These are phyloP conservation scores for Naganishia kalamii DNA, from an alignment of 768 basidiomycete species.

Conservation along the genomic window DNA sequence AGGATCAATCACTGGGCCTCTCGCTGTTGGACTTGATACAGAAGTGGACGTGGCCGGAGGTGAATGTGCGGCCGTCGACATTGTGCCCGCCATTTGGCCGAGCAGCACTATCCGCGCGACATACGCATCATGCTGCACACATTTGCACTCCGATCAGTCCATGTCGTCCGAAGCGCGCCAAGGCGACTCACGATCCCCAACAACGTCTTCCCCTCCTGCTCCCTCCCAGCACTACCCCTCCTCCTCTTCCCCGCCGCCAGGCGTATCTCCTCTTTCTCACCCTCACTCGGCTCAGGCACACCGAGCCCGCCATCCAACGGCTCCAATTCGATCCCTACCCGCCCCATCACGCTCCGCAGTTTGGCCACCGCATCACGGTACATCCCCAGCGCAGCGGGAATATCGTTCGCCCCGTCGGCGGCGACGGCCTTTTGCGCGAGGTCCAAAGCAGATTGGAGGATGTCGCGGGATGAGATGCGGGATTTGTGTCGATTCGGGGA, in stretches of 20 bases:
- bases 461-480: conserved; percentile 37
- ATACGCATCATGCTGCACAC: conserved; percentile 43
- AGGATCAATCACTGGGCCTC: background rate
- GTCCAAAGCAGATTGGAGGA: conserved; percentile 43
- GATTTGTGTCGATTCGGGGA: background rate
- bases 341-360: conserved; percentile 41
- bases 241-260: conserved; percentile 14
- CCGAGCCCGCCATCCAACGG: conserved; percentile 18
- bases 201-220: conserved; percentile 43
- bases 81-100: conserved; percentile 20
- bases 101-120: conserved; percentile 42
- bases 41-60: background rate
- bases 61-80: no score
- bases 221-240: conserved; percentile 17
- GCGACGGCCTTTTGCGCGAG: conserved; percentile 44
- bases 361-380: conserved; percentile 42
- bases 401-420: conserved; percentile 44
- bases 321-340: conserved; percentile 39
- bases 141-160: background rate
- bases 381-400: conserved; percentile 36
- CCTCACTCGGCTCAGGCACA: conserved; percentile 11
- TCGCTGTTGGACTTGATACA: background rate
- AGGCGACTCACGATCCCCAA: conserved; percentile 41
- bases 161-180: background rate
- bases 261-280: conserved; percentile 25